Percentiles rank a stretch among this genome's conserved stretches.
Conservation (phyloP, 164 flowering plant species). For the Stephania yunnanensis region DNA sequence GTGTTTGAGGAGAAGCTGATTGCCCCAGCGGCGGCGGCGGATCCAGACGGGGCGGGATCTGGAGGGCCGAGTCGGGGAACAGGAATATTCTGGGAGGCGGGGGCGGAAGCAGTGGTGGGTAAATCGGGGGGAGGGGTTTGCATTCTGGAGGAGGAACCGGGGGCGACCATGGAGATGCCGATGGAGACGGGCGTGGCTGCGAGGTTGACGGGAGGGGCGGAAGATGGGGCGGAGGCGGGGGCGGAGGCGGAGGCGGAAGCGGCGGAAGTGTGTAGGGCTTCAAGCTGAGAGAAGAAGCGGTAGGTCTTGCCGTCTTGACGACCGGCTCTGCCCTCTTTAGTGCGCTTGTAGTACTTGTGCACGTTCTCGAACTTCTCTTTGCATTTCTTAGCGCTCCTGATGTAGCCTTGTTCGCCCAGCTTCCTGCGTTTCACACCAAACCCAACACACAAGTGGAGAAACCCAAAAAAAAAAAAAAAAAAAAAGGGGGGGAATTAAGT, state of each 20-base stretch:
- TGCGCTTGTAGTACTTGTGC: slow-evolving; percentile 65
- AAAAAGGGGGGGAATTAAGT: background rate
- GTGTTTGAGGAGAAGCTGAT: slow-evolving; percentile 47
- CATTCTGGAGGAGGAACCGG: slow-evolving; percentile 8
- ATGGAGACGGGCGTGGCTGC: slow-evolving; percentile 9
- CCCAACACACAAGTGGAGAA: background rate
- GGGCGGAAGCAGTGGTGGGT: background rate
- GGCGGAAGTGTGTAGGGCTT: slow-evolving; percentile 43
- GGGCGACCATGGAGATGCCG: slow-evolving; percentile 12
- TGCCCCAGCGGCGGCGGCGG: slow-evolving; percentile 18
- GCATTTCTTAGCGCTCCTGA: slow-evolving; percentile 60
- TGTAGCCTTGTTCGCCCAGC: slow-evolving; percentile 52
- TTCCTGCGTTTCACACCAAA: slow-evolving; percentile 37
- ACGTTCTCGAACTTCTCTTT: slow-evolving; percentile 74
- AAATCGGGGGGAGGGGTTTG: slow-evolving; percentile 7
- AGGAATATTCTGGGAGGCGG: slow-evolving; percentile 2
- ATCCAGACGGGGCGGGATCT: slow-evolving; percentile 12
- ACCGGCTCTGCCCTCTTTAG: slow-evolving; percentile 61
- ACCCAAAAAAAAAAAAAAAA: too few species aligned
- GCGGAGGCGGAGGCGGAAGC: slow-evolving; percentile 8
- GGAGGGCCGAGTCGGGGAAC: slow-evolving; percentile 5
- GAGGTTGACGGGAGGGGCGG: background rate
- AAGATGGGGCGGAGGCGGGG: background rate
- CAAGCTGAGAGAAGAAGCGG: slow-evolving; percentile 52
- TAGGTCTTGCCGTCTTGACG: slow-evolving; percentile 71